phyloP scores from a whole-genome alignment of 768 basidiomycete genomes.

The Sporobolomyces roseus region DNA sequence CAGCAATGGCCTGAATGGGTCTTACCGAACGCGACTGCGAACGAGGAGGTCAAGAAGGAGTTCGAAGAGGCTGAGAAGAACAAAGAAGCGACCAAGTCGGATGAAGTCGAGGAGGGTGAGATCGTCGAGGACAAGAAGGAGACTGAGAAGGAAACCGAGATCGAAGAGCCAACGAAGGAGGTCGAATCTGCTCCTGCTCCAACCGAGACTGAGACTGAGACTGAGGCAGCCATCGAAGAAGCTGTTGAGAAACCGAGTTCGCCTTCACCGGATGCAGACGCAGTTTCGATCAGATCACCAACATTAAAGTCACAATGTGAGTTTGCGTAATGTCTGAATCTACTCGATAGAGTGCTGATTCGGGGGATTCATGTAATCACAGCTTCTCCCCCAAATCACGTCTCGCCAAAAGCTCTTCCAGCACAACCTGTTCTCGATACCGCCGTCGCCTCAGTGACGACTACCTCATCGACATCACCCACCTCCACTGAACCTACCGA shows the following conservation, averaged over 20 bases:
- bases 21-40: conserved; percentile 59
- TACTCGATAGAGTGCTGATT: not conserved
- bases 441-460: conserved; percentile 16
- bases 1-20: conserved; percentile 62
- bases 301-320: conserved; percentile 10
- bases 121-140: conserved; percentile 42
- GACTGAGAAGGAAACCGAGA: conserved; percentile 48
- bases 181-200: too few relatives aligned
- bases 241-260: too few relatives aligned
- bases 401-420: conserved; percentile 19
- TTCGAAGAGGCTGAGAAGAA: conserved; percentile 23
- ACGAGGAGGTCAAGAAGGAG: conserved; percentile 34
- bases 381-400: conserved; percentile 15
- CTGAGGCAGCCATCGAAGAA: too few relatives aligned
- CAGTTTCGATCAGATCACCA: conserved; percentile 5
- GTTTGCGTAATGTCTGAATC: not conserved
- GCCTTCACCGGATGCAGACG: not conserved
- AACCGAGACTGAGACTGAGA: too few relatives aligned
- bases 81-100: not conserved
- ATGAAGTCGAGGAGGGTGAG: not conserved
- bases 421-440: conserved; percentile 29
- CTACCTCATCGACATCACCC: not conserved
- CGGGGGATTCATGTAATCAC: not conserved
- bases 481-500: not conserved
- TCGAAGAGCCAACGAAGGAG: conserved; percentile 12